Conservation (phyloP, 345 rosid species). For the Salix dunnii region DNA sequence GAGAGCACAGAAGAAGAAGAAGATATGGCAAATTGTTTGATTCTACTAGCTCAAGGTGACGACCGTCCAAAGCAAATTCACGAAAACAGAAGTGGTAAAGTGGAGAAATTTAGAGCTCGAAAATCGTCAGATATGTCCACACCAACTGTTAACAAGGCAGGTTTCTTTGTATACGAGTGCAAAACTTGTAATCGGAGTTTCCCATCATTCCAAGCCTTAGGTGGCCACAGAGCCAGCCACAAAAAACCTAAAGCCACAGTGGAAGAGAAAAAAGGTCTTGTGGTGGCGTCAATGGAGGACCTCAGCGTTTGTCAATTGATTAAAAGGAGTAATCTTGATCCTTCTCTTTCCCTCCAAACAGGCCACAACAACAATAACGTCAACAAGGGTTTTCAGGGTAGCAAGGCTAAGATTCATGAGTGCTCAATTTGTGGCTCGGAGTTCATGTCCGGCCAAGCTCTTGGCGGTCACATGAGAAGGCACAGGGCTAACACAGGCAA, state of each 20-base stretch:
- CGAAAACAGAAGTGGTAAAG: neutral
- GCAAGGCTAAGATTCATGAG: constrained; percentile 59
- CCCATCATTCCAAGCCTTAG: constrained; percentile 92
- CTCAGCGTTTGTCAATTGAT: constrained; percentile 16
- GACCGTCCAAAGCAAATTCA: constrained; percentile 8
- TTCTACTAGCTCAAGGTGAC: constrained; percentile 73
- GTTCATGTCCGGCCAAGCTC: constrained; percentile 90
- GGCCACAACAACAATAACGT: constrained; percentile 15
- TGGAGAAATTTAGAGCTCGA: constrained; percentile 17
- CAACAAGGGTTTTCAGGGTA: constrained; percentile 19
- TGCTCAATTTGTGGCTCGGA: constrained; percentile 92
- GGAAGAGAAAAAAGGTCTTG: constrained; percentile 27
- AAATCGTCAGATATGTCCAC: constrained; percentile 32
- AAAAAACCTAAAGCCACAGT: constrained; percentile 50
- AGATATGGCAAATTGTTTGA: constrained; percentile 87
- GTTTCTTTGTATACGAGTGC: constrained; percentile 76
- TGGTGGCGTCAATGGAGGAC: constrained; percentile 3
- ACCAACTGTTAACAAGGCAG: constrained; percentile 31
- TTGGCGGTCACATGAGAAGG: constrained; percentile 98
- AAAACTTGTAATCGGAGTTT: constrained; percentile 82
- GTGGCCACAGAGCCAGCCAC: constrained; percentile 97
- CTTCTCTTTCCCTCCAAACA: constrained; percentile 34
- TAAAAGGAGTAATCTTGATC: constrained; percentile 6
- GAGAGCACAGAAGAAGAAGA: constrained; percentile 73
- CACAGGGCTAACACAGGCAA: constrained; percentile 47